These are phyloP conservation scores for Baorangia bicolor DNA, from an alignment of 768 basidiomycete genomes.

Conservation along the genomic window DNA sequence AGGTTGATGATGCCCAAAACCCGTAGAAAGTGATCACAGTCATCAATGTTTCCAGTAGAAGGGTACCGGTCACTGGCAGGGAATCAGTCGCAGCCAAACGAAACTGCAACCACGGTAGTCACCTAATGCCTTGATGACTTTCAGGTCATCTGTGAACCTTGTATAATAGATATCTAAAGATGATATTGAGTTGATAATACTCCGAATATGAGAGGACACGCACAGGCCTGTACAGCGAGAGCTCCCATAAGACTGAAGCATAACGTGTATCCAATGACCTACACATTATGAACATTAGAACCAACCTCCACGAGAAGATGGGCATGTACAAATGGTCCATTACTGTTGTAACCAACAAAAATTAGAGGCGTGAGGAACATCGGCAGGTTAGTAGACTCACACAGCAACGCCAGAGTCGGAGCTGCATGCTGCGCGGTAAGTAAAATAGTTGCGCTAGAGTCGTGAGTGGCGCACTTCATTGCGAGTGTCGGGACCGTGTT, in stretches of 20 bases:
- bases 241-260: slow-evolving; percentile 13
- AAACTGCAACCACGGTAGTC: not conserved
- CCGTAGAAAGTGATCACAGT: slow-evolving; percentile 6
- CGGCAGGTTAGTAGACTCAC: not conserved
- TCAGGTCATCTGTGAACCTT: slow-evolving; percentile 17
- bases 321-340: not conserved
- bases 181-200: not conserved
- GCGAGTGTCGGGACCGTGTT: no score
- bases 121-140: slow-evolving; percentile 8
- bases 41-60: slow-evolving; percentile 13
- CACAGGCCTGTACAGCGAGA: slow-evolving; percentile 12
- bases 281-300: not conserved
- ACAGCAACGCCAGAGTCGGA: no score
- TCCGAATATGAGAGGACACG: not conserved
- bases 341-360: not conserved
- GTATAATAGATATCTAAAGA: slow-evolving; percentile 19
- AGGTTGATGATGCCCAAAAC: slow-evolving; percentile 4
- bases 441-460: no score
- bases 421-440: no score
- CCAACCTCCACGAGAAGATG: not conserved
- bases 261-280: slow-evolving; percentile 16
- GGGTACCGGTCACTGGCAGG: slow-evolving; percentile 1
- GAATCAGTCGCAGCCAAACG: not conserved
- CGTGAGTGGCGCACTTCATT: no score
- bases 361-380: not conserved